Percentiles rank a stretch among this genome's conserved stretches.
Evolutionary conservation across 2,329 filamentous ascomycete genomes (phyloP).

Genomic region (Diaporthe citri): DNA sequence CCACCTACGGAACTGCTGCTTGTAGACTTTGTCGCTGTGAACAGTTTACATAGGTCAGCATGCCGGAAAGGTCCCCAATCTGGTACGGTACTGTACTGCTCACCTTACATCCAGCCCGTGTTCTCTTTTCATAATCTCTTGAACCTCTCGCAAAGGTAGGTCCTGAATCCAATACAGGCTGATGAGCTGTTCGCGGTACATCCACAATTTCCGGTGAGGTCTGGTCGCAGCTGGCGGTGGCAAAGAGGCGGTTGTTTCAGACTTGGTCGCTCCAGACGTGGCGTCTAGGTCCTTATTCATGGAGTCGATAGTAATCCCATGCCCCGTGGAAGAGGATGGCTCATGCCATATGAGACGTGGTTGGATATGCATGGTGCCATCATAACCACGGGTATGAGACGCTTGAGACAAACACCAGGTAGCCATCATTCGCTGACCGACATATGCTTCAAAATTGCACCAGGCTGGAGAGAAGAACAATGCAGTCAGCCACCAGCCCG

Average conservation of each 20-base stretch:
- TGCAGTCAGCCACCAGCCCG: neutral
- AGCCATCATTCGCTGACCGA: neutral
- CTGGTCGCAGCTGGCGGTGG: neutral
- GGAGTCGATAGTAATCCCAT: too few relatives aligned
- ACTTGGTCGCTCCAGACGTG: too few relatives aligned
- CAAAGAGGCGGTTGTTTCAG: neutral
- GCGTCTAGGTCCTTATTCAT: too few relatives aligned
- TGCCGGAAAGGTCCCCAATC: neutral
- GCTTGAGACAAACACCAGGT: too few relatives aligned
- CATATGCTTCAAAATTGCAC: too few relatives aligned
- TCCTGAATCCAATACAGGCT: constrained; percentile 18
- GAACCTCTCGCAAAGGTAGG: constrained; percentile 14
- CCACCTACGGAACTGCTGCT: constrained; percentile 26
- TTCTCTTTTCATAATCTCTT: constrained; percentile 6
- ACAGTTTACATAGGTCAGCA: neutral
- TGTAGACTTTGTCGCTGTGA: constrained; percentile 29
- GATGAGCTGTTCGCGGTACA: constrained; percentile 7
- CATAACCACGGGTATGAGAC: neutral
- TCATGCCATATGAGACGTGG: neutral
- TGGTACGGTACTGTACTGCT: neutral
- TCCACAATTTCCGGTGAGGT: neutral
- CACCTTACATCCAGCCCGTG: constrained; percentile 31
- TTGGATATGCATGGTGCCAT: neutral
- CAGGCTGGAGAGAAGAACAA: neutral
- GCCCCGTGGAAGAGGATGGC: too few relatives aligned